Base-by-base conservation (phyloP, 495 filamentous ascomycete genomes). In the Neurospora terricola region DNA sequence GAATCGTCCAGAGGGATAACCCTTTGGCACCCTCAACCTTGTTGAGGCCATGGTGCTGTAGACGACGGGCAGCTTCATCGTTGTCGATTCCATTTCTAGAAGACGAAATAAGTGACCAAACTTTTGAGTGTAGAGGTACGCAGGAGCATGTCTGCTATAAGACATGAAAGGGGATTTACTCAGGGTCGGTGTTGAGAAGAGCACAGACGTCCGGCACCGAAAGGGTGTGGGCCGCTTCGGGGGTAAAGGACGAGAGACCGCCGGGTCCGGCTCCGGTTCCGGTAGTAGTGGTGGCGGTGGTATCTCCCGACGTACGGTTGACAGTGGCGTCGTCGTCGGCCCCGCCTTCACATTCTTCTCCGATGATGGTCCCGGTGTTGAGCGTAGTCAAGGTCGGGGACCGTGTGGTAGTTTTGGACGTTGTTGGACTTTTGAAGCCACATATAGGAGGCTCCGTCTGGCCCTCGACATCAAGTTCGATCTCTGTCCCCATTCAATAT, bases 1-100 rank as follows among this genome's bases (percentile, higher is more conserved):
- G 82, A 77, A 88, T 86, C 76, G 85, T 86, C 83, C 83, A 87
- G 79, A 82, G 76, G 79, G 84, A 86, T 77, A 87, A 78, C 75
- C 85, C 84, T 70, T 82, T 80, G 78, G 83, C 83, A 77, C 82
- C 81, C 73, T 87, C 84, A 70, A 88, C 82, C 75, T 80, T 85
- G 79, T 88, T 88, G 16, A 80, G 78, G 71, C 87, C 87, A 84
- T 86, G 74, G 69, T 78, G 75, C 73, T 79, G 77, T 70, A 88
- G 80, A 74, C 83, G 84, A 76, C 78, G 77, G 77, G 78, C 79
- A 62, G 84, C 84, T 73, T 85, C 83, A 72, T 71, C 59, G 71
- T 70, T 62, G 72, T 77, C 76, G 78, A 86, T 78, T 75, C 84
- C 84, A 82, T 83, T 77, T 69, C 79, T 80, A 71, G 66, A 68